phyloP scores from a whole-genome alignment of 1,284 basidiomycete genomes.

The Puccinia triticina region DNA sequence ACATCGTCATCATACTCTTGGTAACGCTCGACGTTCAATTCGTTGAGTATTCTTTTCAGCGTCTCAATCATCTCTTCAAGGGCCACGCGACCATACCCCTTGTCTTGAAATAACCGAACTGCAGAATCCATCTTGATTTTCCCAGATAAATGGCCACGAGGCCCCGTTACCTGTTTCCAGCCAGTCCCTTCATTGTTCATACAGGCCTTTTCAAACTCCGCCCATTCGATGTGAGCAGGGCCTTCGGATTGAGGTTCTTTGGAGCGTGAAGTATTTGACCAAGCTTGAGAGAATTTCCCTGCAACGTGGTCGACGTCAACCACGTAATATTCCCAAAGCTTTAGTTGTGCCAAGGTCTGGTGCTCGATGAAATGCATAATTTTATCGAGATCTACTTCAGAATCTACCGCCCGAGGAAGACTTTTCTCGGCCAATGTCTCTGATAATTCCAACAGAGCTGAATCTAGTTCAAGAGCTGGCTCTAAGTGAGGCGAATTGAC shows the following conservation, averaged over 20 bases:
- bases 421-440: slow-evolving; percentile 67
- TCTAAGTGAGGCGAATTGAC: slow-evolving; percentile 83
- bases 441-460: slow-evolving; percentile 79
- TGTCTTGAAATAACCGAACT: slow-evolving; percentile 69
- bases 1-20: slow-evolving; percentile 80
- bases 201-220: slow-evolving; percentile 37
- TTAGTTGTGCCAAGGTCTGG: slow-evolving; percentile 67
- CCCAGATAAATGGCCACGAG: slow-evolving; percentile 68
- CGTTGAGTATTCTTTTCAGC: slow-evolving; percentile 77
- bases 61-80: slow-evolving; percentile 65
- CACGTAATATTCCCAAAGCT: slow-evolving; percentile 90
- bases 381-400: slow-evolving; percentile 70
- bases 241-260: neutral
- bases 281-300: slow-evolving; percentile 59
- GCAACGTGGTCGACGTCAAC: slow-evolving; percentile 68
- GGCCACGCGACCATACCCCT: slow-evolving; percentile 62
- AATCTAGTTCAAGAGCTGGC: slow-evolving; percentile 83
- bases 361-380: slow-evolving; percentile 70
- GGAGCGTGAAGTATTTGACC: slow-evolving; percentile 52
- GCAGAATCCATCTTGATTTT: slow-evolving; percentile 68
- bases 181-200: neutral
- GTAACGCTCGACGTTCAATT: slow-evolving; percentile 84
- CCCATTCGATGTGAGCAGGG: slow-evolving; percentile 26
- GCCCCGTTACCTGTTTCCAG: slow-evolving; percentile 55
- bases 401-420: slow-evolving; percentile 72